These are phyloP conservation scores for Saccharomycopsis olivae DNA, from an alignment of 805 yeast genomes.

Conservation along the genomic window DNA sequence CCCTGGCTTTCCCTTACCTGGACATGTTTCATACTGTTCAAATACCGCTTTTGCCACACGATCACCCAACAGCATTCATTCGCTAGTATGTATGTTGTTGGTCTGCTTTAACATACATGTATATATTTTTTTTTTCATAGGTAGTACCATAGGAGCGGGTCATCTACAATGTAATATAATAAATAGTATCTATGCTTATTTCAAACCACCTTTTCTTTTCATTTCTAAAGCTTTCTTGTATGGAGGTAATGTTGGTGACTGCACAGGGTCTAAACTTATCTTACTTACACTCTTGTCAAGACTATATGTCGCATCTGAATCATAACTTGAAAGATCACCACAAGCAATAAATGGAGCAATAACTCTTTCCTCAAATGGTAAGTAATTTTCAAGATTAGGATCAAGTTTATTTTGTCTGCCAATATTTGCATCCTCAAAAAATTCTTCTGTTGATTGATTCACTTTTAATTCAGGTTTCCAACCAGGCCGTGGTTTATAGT, in stretches of 20 bases:
- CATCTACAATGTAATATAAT: too few relatives aligned
- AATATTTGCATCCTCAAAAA: constrained; percentile 53
- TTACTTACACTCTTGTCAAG: constrained; percentile 23
- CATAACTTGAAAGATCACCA: constrained; percentile 81
- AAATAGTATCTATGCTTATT: too few relatives aligned
- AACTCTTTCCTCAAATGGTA: constrained; percentile 53
- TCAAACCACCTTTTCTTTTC: constrained; percentile 62
- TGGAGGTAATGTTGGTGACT: constrained; percentile 94
- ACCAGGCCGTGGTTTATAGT: constrained; percentile 71
- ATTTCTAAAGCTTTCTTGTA: constrained; percentile 84
- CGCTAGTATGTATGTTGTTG: constrained; percentile 43
- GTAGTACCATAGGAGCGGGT: too few relatives aligned
- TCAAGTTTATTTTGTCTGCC: constrained; percentile 28
- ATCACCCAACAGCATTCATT: too few relatives aligned
- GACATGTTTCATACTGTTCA: too few relatives aligned
- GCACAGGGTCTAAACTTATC: constrained; percentile 80
- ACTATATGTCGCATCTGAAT: constrained; percentile 88
- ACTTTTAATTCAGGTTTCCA: constrained; percentile 66
- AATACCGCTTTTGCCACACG: too few relatives aligned
- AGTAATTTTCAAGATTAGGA: constrained; percentile 32
- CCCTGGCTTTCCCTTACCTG: constrained; percentile 51
- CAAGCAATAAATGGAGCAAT: constrained; percentile 94
- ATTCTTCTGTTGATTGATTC: constrained; percentile 65
- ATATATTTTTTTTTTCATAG: too few relatives aligned
- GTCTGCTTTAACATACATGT: too few relatives aligned